Conservation (phyloP, 495 filamentous ascomycete species). For the Sphaerosporella brunnea region DNA sequence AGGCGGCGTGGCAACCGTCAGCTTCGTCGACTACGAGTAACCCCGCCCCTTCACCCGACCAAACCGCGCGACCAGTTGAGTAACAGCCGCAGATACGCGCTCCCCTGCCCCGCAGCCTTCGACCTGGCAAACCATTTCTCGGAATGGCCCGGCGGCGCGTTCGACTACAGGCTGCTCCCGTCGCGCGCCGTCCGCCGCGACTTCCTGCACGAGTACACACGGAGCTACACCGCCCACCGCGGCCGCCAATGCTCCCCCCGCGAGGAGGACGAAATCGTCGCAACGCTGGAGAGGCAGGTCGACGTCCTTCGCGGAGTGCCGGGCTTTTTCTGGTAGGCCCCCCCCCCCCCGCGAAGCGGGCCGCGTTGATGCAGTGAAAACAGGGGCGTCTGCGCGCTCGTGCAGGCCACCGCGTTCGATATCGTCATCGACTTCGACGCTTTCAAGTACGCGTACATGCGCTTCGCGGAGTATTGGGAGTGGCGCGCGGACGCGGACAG, state of each 20-base stretch:
- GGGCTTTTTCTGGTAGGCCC: slow-evolving; percentile 39
- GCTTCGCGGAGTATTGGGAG: slow-evolving; percentile 81
- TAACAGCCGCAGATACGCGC: slow-evolving; percentile 36
- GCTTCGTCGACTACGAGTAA: slow-evolving; percentile 93
- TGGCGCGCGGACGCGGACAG: slow-evolving; percentile 61
- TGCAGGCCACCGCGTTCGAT: slow-evolving; percentile 75
- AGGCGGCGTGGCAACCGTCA: too few relatives aligned
- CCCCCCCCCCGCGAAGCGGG: slow-evolving; percentile 17
- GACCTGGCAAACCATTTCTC: slow-evolving; percentile 92
- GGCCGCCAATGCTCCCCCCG: slow-evolving; percentile 30
- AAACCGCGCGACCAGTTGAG: too few relatives aligned
- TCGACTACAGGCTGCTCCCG: slow-evolving; percentile 65
- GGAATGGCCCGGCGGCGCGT: slow-evolving; percentile 89
- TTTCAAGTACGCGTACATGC: slow-evolving; percentile 61
- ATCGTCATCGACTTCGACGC: slow-evolving; percentile 74
- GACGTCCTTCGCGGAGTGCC: slow-evolving; percentile 72
- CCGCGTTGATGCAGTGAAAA: background rate
- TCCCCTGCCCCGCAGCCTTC: slow-evolving; percentile 76
- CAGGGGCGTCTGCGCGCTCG: slow-evolving; percentile 77
- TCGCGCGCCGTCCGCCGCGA: slow-evolving; percentile 54
- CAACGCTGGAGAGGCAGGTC: too few relatives aligned
- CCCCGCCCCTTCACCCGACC: too few relatives aligned
- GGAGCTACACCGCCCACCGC: slow-evolving; percentile 32
- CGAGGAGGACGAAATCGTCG: slow-evolving; percentile 44
- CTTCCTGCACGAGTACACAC: slow-evolving; percentile 66